A percentile compares a stretch with the other conserved stretches of the same genome.
These are phyloP conservation scores for Pisolithus orientalis DNA, from an alignment of 768 basidiomycete genomes.

Conservation along the genomic window DNA sequence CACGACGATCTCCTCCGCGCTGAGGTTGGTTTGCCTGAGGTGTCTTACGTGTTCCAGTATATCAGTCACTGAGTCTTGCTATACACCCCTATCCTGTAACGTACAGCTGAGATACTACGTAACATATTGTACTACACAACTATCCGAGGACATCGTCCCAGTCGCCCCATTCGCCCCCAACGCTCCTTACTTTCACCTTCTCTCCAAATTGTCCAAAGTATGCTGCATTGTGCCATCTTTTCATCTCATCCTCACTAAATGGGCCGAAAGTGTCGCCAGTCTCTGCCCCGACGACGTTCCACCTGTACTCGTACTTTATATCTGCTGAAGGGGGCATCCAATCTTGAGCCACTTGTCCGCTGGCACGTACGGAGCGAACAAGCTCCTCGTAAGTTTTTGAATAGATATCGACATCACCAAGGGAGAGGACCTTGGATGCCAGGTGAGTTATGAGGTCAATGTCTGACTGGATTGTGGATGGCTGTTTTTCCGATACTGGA, in stretches of 20 bases:
- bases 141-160: conserved; percentile 64
- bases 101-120: neutral
- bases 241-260: conserved; percentile 74
- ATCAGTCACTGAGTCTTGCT: conserved; percentile 62
- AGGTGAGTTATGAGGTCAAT: conserved; percentile 82
- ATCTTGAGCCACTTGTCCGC: conserved; percentile 57
- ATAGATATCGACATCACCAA: conserved; percentile 84
- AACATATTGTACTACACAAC: neutral
- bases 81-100: neutral
- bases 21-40: conserved; percentile 75
- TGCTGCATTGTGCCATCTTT: conserved; percentile 68
- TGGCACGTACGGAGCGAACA: conserved; percentile 65
- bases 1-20: conserved; percentile 94
- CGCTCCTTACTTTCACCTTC: conserved; percentile 65
- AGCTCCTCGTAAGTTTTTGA: conserved; percentile 82
- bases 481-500: conserved; percentile 47
- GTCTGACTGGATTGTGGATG: conserved; percentile 35
- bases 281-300: conserved; percentile 53
- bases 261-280: conserved; percentile 66
- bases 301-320: conserved; percentile 75
- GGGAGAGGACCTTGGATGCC: conserved; percentile 81
- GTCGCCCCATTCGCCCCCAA: conserved; percentile 65
- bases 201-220: conserved; percentile 79
- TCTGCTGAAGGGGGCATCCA: conserved; percentile 80
- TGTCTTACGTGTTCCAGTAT: conserved; percentile 96